Evolutionary conservation across 2,329 filamentous ascomycete species (phyloP).

Genomic region (Ascochyta fabae): DNA sequence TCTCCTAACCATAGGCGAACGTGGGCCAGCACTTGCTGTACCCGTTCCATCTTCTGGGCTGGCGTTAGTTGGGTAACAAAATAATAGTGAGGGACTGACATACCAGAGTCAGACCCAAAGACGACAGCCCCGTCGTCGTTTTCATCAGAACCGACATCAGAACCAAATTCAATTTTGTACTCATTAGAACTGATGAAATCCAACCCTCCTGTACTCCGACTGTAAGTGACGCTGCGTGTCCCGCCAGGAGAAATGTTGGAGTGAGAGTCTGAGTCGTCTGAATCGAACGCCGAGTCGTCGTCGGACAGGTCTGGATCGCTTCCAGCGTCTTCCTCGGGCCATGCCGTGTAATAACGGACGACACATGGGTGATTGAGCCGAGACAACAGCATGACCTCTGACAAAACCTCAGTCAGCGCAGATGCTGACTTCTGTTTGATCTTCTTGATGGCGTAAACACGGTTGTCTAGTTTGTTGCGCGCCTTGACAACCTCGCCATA

Average conservation of each 20-base stretch:
- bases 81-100: neutral
- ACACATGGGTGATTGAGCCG: constrained; percentile 87
- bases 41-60: constrained; percentile 56
- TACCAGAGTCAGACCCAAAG: constrained; percentile 50
- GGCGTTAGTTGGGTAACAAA: constrained; percentile 14
- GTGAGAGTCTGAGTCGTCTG: constrained; percentile 33
- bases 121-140: constrained; percentile 41
- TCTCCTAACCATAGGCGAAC: constrained; percentile 44
- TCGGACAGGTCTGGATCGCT: constrained; percentile 53
- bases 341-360: constrained; percentile 93
- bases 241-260: constrained; percentile 36
- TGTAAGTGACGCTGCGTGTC: constrained; percentile 61
- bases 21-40: constrained; percentile 34
- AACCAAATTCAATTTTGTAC: constrained; percentile 79
- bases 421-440: constrained; percentile 82
- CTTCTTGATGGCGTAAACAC: constrained; percentile 96
- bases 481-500: constrained; percentile 97
- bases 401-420: constrained; percentile 77
- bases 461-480: constrained; percentile 89
- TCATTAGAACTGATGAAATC: constrained; percentile 93
- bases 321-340: constrained; percentile 75
- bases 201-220: constrained; percentile 74
- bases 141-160: constrained; percentile 57
- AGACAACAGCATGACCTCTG: constrained; percentile 88
- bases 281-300: constrained; percentile 37